A percentile compares a stretch with the other conserved stretches of the same genome.
phyloP scores from a whole-genome alignment of 1,284 basidiomycete genomes.

The Trametes polyzona region DNA sequence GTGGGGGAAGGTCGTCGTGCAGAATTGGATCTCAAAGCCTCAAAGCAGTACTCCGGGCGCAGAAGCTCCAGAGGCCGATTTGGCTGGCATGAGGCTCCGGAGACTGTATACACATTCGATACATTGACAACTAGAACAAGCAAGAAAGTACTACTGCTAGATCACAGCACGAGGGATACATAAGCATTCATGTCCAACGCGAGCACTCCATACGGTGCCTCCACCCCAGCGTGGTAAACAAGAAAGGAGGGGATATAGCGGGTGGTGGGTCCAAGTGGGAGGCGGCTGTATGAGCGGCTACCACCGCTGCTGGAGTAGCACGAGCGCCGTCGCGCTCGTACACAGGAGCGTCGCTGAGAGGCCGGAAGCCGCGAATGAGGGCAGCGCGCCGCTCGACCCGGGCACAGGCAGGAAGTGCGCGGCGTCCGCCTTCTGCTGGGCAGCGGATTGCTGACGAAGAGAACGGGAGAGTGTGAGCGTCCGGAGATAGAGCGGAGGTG shows the following conservation, averaged over 20 bases:
- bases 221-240: too few species aligned
- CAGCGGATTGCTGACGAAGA: constrained; percentile 53
- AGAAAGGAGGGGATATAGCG: too few species aligned
- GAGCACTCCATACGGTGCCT: too few species aligned
- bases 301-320: constrained; percentile 9
- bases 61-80: too few species aligned
- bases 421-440: constrained; percentile 54
- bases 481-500: not conserved
- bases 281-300: too few species aligned
- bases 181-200: not conserved
- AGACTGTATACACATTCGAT: too few species aligned
- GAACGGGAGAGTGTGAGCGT: constrained; percentile 5
- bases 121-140: too few species aligned
- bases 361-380: constrained; percentile 1
- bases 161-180: not conserved
- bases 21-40: too few species aligned
- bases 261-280: too few species aligned
- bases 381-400: constrained; percentile 41
- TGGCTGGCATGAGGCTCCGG: too few species aligned
- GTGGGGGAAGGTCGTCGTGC: too few species aligned
- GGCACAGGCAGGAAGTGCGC: constrained; percentile 68
- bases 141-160: not conserved
- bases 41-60: too few species aligned
- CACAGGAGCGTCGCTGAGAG: constrained; percentile 10
- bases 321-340: constrained; percentile 3